Base-by-base conservation (phyloP, 2,329 filamentous ascomycete species). In the Phyllosticta citriasiana region DNA sequence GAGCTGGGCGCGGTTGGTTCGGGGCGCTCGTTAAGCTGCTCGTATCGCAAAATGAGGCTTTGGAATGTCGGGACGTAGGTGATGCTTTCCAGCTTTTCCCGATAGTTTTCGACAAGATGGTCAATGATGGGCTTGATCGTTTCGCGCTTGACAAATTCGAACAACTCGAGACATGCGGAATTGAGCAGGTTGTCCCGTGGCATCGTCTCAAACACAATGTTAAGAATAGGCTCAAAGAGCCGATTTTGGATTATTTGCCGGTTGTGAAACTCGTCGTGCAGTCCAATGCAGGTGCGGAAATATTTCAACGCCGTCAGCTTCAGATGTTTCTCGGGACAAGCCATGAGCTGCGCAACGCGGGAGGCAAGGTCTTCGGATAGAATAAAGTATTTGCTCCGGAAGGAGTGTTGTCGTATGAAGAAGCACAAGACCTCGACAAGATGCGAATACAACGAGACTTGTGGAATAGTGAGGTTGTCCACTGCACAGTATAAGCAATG, bases 351-450 rank as follows among this genome's bases (percentile, higher is more conserved):
- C 56, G 87, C 86, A 63, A 97, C 87, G 51, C 92, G 85, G 64
- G 86, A 82, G 7, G 88, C 85, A 53, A 97, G 80, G 62, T 88
- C 86, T 73, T 97, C 85, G 10, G 84, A 84, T 64, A 96, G 79
- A 26, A 97, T 88, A 70, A 97, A 96, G 69, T 86, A 89, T 73
- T 95, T 94, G 77, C 88, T 92, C 67, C 91, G 86, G 68, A 89
- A 86, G 51, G 88, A 83, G 74, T 97, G 93, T 70, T 95, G 89
- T 51, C 92, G 86, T 65, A 97, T 86, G 73, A 97, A 97, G 77
- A 95, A 97, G 71, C 89, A 92, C 57, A 97, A 81, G 27, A 97
- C 89, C 71, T 99, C 94, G 60, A 97, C 88, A 57, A 99, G 79
- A 72, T 97, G 94, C 22, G 86, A 87, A 73, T 92, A 96, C 64